A percentile compares a stretch with the other conserved stretches of the same genome.
These are phyloP conservation scores for Saccharomyces hybrid DNA, from an alignment of 1,139 yeast species.

Conservation along the genomic window DNA sequence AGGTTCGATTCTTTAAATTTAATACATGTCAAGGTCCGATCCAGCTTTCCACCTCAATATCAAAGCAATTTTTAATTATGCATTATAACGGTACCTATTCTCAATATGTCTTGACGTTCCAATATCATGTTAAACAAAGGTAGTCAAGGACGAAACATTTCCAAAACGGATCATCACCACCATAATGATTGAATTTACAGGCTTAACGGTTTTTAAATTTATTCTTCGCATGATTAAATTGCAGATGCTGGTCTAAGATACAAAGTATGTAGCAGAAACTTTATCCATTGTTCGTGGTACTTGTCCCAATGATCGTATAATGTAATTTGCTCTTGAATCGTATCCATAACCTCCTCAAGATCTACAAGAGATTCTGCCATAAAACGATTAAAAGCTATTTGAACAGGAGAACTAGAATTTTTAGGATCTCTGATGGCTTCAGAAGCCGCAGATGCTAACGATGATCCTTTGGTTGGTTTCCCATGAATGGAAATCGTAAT, in stretches of 20 bases:
- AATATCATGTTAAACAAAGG: neutral
- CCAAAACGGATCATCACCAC: neutral
- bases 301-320: constrained; percentile 79
- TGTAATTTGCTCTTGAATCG: constrained; percentile 73
- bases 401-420: constrained; percentile 6
- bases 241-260: constrained; percentile 19
- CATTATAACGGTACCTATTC: neutral
- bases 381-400: constrained; percentile 46
- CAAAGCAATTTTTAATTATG: neutral
- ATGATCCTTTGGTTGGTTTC: constrained; percentile 9
- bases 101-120: neutral
- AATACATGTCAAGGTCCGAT: neutral
- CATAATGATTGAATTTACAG: neutral
- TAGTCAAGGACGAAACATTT: neutral
- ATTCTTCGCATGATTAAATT: neutral
- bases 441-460: neutral
- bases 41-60: neutral
- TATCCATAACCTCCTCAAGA: constrained; percentile 66
- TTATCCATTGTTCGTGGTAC: constrained; percentile 55
- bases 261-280: constrained; percentile 29
- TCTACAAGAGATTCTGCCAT: constrained; percentile 71
- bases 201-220: neutral
- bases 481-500: constrained; percentile 24
- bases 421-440: neutral
- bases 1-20: neutral